phyloP scores from a whole-genome alignment of 2,329 filamentous ascomycete genomes.

The Pezicula rhizophila region DNA sequence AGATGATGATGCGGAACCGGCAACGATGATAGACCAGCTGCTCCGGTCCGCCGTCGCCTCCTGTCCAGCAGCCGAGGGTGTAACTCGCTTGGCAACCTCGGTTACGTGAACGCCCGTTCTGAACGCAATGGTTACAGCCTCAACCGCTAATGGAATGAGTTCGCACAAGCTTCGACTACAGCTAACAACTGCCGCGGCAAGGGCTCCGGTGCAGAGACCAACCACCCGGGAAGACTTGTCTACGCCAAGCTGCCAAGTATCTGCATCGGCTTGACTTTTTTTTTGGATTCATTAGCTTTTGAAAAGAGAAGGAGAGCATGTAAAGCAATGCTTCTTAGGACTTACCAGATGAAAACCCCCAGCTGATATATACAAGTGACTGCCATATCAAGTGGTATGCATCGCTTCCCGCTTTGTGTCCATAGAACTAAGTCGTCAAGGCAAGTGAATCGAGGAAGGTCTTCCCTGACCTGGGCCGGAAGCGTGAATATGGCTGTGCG shows the following conservation, averaged over 20 bases:
- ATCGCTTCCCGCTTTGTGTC: not conserved
- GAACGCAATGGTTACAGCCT: conserved; percentile 20
- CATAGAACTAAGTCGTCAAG: not conserved
- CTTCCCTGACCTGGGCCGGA: not conserved
- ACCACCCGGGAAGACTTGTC: conserved; percentile 1
- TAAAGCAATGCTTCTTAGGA: no score
- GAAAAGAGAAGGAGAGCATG: not conserved
- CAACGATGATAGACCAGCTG: conserved; percentile 18
- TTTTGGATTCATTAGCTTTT: not conserved
- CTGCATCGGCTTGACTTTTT: not conserved
- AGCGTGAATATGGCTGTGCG: not conserved
- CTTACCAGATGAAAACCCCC: no score
- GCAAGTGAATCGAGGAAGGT: not conserved
- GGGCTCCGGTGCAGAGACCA: conserved; percentile 22
- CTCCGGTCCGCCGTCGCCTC: not conserved
- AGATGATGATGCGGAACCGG: conserved; percentile 8
- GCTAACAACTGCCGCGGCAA: conserved; percentile 23
- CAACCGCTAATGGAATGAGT: conserved; percentile 20
- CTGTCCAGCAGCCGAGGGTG: not conserved
- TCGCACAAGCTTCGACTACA: conserved; percentile 17
- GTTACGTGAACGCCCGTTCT: conserved; percentile 16
- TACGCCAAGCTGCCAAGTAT: not conserved
- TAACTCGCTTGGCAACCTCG: not conserved
- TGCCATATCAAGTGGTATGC: not conserved
- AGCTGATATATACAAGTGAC: not conserved